Evolutionary conservation across 345 rosid species (phyloP).

Genomic region (Eucalyptus brandiana): DNA sequence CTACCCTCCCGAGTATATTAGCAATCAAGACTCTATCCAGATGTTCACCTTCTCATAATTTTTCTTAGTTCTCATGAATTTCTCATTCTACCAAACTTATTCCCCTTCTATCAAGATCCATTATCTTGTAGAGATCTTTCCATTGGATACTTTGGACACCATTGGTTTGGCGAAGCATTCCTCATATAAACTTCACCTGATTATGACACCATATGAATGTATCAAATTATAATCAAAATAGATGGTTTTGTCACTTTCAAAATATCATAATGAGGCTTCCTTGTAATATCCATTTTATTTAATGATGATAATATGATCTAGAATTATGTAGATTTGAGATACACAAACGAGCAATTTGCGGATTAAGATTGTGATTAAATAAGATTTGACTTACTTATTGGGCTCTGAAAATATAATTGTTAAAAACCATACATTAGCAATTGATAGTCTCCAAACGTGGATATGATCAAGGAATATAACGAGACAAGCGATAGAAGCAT

Average conservation of each 20-base stretch:
- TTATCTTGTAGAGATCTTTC: not conserved
- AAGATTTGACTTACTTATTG: too few relatives aligned
- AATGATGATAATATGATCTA: not conserved
- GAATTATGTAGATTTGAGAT: not conserved
- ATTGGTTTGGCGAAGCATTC: not conserved
- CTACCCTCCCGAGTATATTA: not conserved
- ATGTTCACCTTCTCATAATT: not conserved
- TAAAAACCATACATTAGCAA: not conserved
- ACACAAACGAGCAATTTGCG: not conserved
- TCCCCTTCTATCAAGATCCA: not conserved
- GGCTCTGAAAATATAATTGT: too few relatives aligned
- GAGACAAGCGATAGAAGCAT: not conserved
- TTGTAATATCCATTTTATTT: too few relatives aligned
- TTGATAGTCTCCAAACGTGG: not conserved
- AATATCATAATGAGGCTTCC: not conserved
- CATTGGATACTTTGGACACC: not conserved
- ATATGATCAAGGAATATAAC: not conserved
- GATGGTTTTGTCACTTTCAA: not conserved
- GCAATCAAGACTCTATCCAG: not conserved
- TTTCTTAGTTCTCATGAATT: not conserved
- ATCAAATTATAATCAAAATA: not conserved
- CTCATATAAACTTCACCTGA: not conserved
- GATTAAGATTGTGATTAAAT: not conserved
- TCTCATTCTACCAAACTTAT: not conserved
- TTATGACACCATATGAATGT: not conserved